A percentile compares a stretch with the other conserved stretches of the same genome.
These are phyloP conservation scores for Talaromyces sp. DNA, from an alignment of 2,329 filamentous ascomycete genomes.

Conservation along the genomic window DNA sequence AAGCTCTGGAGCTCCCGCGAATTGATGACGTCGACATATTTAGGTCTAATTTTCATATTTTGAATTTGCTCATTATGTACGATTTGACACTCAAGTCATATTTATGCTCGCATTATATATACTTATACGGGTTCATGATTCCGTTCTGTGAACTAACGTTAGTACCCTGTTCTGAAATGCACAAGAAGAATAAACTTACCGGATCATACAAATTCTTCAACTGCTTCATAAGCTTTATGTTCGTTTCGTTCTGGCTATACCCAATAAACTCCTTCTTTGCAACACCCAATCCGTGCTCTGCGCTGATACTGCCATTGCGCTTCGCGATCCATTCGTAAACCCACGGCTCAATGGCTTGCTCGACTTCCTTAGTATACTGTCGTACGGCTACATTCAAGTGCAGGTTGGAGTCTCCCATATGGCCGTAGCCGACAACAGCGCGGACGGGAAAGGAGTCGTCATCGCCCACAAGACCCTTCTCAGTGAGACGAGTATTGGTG, in stretches of 20 bases:
- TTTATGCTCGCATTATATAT: constrained; percentile 53
- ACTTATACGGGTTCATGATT: constrained; percentile 99
- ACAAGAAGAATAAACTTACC: constrained; percentile 53
- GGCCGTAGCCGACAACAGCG: constrained; percentile 91
- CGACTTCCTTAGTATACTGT: constrained; percentile 80
- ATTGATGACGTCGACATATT: constrained; percentile 17
- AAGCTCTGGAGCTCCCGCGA: background rate
- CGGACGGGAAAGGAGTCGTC: constrained; percentile 74
- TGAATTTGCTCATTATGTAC: background rate
- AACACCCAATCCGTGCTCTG: constrained; percentile 89
- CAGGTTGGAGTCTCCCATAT: constrained; percentile 96
- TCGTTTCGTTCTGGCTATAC: constrained; percentile 84
- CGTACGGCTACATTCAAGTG: constrained; percentile 87
- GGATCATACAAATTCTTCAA: constrained; percentile 93
- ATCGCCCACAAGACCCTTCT: constrained; percentile 73
- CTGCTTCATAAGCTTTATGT: constrained; percentile 89
- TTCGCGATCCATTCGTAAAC: constrained; percentile 96
- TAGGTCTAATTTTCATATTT: background rate
- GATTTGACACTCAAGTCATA: background rate
- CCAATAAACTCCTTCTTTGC: constrained; percentile 95
- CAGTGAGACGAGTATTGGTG: constrained; percentile 66
- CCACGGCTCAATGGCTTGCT: constrained; percentile 85
- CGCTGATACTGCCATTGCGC: constrained; percentile 88
- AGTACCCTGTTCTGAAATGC: background rate
- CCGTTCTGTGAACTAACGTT: constrained; percentile 65